phyloP scores from a whole-genome alignment of 2,329 filamentous ascomycete genomes.

The Macrophomina phaseolina region DNA sequence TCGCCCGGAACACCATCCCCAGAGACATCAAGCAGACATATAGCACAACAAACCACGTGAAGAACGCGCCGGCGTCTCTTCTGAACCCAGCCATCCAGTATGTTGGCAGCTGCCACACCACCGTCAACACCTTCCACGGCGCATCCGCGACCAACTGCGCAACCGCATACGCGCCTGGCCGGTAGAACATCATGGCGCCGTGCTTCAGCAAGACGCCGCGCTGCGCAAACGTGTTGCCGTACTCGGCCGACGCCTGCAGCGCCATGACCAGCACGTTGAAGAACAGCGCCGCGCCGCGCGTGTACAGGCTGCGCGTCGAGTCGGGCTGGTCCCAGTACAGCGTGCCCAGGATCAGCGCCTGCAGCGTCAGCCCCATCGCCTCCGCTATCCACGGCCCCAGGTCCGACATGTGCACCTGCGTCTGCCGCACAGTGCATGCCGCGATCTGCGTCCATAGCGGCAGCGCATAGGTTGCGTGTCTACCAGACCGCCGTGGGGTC shows the following conservation, averaged over 20 bases:
- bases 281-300: background rate
- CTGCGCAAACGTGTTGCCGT: background rate
- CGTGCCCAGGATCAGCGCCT: conserved; percentile 1
- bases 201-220: background rate
- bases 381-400: background rate
- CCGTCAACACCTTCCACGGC: background rate
- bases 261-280: conserved; percentile 11
- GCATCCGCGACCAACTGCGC: background rate
- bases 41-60: background rate
- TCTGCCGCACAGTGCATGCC: background rate
- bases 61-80: background rate
- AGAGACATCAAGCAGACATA: background rate
- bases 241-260: background rate
- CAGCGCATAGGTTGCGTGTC: background rate
- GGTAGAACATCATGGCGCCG: background rate
- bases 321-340: conserved; percentile 8
- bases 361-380: background rate
- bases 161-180: background rate
- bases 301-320: background rate
- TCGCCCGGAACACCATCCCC: background rate
- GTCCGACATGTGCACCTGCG: background rate
- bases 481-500: background rate
- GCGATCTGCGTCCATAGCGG: background rate
- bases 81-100: background rate
- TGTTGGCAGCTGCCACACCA: background rate